Base-by-base conservation (phyloP, 2,329 filamentous ascomycete species). In the Phyllosticta citriasiana region DNA sequence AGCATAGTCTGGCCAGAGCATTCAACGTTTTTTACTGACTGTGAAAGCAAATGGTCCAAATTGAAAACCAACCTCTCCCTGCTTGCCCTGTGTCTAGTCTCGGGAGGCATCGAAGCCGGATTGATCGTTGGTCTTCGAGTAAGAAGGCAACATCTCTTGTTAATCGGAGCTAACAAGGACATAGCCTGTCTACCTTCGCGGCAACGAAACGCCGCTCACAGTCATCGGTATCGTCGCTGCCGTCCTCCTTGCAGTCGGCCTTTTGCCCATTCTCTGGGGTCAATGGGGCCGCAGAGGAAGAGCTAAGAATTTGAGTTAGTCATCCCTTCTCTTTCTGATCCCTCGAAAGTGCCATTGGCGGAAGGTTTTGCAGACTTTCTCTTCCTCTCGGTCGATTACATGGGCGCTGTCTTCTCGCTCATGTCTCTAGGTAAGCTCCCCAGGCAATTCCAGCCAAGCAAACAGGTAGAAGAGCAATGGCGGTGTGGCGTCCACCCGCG, bases 351-450 rank as follows among this genome's bases (percentile, higher is more conserved):
- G 40, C 3, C 40, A n/a, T 12, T 24, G 14, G 40, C 64, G 67
- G 12, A 69, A 53, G 40, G 0, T 24, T 58, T 24, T 57, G 24
- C 57, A 78, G 79, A 79, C 64, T 81, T 79, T 68, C 71, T 83
- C 14, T 88, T 88, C 65, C 70, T 87, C 2, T 72, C 73, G 0
- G 82, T 86, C 65, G 85, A 88, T 66, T 85, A 79, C 61, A 65
- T 78, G 0, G 85, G 85, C 1, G 84, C 84, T 0, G 78, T 87
- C 61, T 86, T 87, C 69, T 86, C 83, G 0, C 76, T 87, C 24
- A 79, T 87, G 76, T 82, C 84, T 1, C 71, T 86, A 9, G 80
- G 81, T 82, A 74, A 27, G 77, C 64, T 26, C 50, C 4, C 14
- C n/a, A n/a, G 9, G 25, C 22, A 19, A 6, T 26, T 8, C 3